Percentiles rank a stretch among this genome's conserved stretches.
Conservation (phyloP, 345 rosid genomes). For the Orychophragmus violaceus region DNA sequence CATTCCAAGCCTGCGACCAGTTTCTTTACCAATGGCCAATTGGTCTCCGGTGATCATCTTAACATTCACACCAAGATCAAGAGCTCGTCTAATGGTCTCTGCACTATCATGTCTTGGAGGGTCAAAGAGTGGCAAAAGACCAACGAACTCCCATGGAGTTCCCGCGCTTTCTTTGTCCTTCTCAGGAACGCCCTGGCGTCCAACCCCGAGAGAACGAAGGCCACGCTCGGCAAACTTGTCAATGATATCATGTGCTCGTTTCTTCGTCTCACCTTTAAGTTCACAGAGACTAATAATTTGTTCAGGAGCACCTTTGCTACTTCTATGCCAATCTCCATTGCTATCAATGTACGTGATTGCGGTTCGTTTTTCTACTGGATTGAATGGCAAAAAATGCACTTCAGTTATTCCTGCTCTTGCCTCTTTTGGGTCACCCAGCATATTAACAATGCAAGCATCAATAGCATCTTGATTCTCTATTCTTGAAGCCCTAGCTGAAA, state of each 20-base stretch:
- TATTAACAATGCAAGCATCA: constrained; percentile 83
- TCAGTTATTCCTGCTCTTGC: constrained; percentile 73
- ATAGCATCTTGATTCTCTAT: constrained; percentile 94
- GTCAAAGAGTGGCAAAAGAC: constrained; percentile 84
- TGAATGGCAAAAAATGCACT: constrained; percentile 76
- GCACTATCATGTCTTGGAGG: constrained; percentile 98
- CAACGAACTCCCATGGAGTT: constrained; percentile 77
- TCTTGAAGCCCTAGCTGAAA: constrained; percentile 90
- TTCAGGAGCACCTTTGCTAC: constrained; percentile 85
- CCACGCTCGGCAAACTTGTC: constrained; percentile 86
- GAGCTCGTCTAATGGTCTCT: constrained; percentile 81
- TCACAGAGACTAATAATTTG: constrained; percentile 52
- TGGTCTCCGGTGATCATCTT: constrained; percentile 98
- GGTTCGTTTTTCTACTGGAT: constrained; percentile 84
- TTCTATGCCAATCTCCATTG: constrained; percentile 64
- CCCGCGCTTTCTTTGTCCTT: constrained; percentile 61
- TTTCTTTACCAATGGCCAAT: constrained; percentile 85
- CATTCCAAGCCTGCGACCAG: constrained; percentile 93
- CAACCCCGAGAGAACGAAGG: constrained; percentile 67
- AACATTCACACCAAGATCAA: constrained; percentile 81
- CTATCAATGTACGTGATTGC: constrained; percentile 70
- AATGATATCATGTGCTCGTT: constrained; percentile 60
- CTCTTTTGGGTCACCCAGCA: constrained; percentile 82
- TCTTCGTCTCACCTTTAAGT: constrained; percentile 45
- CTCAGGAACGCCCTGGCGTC: constrained; percentile 53